Base-by-base conservation (phyloP, 768 basidiomycete species). In the Cantharellus anzutake region DNA sequence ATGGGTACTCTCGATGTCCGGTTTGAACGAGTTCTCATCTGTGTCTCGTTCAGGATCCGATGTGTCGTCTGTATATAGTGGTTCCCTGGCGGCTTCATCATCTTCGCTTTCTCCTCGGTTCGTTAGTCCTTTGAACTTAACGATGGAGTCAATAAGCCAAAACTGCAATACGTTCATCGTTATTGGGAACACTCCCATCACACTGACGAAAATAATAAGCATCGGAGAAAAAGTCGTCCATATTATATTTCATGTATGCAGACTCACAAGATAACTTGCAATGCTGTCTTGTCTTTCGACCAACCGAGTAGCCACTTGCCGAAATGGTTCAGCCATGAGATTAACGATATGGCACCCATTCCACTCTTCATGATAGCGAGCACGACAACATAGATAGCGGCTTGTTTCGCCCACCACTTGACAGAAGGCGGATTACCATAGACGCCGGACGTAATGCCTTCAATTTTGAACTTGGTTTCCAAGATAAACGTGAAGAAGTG, bases 91-190 rank as follows among this genome's bases (percentile, higher is more conserved):
- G 44, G 44, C 44, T 48, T 29, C 44, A 48, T 29, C 44, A 48
- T 11, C 11, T 29, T 48, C 44, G 44, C 44, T 1, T 29, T 11
- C 11, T 2, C 57, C 41, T 3, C 51, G 59, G 41, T 53, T 40
- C 41, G 52, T 39, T 59, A 16, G 42, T 53, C 39, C 60, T 38
- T 29, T 39, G 4, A 82, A 83, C 71, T 92, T 92, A 67, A 92
- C 86, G 58, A 92, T 91, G 0, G 86, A 85, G 71, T 96, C 90
- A 60, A 96, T 92, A 57, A 96, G 73, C 82, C 92, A 92, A 76
- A 97, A 97, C 68, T 98, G 94, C 5, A 89, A 65, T 42, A 90
- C 72, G 69, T 91, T 91, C 86, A 89, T 88, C 50, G 82, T 72
- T 64, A 86, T 84, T 29, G 64, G 92, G 72, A 93, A 91, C 57